A percentile compares a stretch with the other conserved stretches of the same genome.
These are phyloP conservation scores for Spongispora temasekensis DNA, from an alignment of 1,284 basidiomycete species.

Conservation along the genomic window DNA sequence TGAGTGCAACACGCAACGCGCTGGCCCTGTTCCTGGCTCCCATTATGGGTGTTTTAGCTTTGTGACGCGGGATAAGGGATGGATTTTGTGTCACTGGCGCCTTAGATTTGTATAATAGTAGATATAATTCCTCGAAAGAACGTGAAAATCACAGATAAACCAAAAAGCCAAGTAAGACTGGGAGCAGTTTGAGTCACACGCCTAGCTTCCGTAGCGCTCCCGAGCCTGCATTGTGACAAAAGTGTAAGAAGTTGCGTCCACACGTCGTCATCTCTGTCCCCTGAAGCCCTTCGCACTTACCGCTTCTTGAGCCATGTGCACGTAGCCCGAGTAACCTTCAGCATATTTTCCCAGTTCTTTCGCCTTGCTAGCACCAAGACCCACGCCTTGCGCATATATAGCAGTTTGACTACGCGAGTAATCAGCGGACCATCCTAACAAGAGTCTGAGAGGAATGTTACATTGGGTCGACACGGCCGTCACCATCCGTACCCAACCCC, in stretches of 20 bases:
- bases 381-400: conserved; percentile 84
- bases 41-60: conserved; percentile 30
- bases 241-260: conserved; percentile 24
- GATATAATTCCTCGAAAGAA: conserved; percentile 23
- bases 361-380: conserved; percentile 86
- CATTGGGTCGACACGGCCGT: conserved; percentile 87
- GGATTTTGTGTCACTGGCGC: neutral
- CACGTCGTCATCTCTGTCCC: conserved; percentile 23
- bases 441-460: conserved; percentile 29
- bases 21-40: conserved; percentile 29
- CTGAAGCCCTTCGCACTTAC: conserved; percentile 38
- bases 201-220: conserved; percentile 40
- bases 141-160: conserved; percentile 20
- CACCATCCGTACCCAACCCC: conserved; percentile 79
- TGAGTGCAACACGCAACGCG: conserved; percentile 21
- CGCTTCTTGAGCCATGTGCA: conserved; percentile 73
- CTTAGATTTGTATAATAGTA: conserved; percentile 10
- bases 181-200: conserved; percentile 13
- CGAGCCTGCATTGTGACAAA: conserved; percentile 44
- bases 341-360: conserved; percentile 78
- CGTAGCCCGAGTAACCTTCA: conserved; percentile 71
- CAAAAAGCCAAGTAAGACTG: conserved; percentile 16
- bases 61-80: conserved; percentile 15
- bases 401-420: conserved; percentile 61
- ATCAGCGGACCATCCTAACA: conserved; percentile 10